Evolutionary conservation across 305 asterid species (phyloP).

Genomic region (Fraxinus angustifolia): DNA sequence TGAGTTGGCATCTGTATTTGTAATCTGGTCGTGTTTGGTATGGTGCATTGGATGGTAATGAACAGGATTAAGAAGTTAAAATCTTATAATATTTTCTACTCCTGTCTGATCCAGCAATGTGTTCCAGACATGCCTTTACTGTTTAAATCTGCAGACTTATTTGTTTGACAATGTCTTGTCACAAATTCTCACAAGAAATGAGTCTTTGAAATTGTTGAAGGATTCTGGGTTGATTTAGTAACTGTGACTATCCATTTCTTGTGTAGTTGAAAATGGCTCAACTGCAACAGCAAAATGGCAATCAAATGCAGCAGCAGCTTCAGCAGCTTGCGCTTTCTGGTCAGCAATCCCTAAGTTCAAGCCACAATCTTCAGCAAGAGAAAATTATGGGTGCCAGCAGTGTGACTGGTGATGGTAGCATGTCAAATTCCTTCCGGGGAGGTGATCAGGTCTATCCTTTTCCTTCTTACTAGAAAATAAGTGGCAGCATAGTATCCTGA

Average conservation of each 20-base stretch:
- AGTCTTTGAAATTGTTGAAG: not conserved
- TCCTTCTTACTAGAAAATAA: slow-evolving; percentile 1
- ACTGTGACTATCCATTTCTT: slow-evolving; percentile 22
- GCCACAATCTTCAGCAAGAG: slow-evolving; percentile 64
- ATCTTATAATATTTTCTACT: not conserved
- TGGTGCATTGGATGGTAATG: not conserved
- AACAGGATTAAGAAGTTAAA: not conserved
- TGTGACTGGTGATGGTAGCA: slow-evolving; percentile 78
- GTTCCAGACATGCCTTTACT: not conserved
- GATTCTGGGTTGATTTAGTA: not conserved
- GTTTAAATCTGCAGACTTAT: not conserved
- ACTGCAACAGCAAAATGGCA: slow-evolving; percentile 45
- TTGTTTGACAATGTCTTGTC: not conserved
- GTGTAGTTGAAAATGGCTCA: slow-evolving; percentile 70
- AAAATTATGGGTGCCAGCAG: slow-evolving; percentile 65
- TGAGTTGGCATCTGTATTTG: not conserved
- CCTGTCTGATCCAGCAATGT: not conserved
- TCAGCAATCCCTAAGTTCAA: slow-evolving; percentile 62
- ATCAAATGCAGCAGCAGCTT: slow-evolving; percentile 51
- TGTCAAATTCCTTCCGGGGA: slow-evolving; percentile 80
- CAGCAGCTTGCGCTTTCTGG: slow-evolving; percentile 58
- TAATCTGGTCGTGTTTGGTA: not conserved
- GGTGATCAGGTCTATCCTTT: slow-evolving; percentile 85
- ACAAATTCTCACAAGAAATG: not conserved
- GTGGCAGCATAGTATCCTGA: not conserved